Evolutionary conservation across 257 asterid species (phyloP).

Genomic region (Primulina eburnea): DNA sequence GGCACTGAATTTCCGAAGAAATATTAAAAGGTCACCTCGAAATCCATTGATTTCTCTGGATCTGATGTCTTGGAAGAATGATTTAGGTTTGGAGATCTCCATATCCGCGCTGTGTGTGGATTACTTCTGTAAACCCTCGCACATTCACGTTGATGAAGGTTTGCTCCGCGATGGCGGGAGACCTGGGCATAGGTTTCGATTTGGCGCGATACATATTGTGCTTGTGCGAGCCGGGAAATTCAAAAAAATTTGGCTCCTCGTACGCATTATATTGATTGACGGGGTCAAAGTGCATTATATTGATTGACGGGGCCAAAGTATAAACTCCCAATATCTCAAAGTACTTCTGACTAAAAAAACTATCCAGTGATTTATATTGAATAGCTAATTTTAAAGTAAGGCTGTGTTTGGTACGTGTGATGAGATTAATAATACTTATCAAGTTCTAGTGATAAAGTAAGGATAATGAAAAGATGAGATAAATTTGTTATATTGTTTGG

Average conservation of each 20-base stretch:
- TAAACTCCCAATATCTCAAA: too few species aligned
- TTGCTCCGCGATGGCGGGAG: neutral
- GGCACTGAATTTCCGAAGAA: neutral
- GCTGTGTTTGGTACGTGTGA: too few species aligned
- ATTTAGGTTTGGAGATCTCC: constrained; percentile 42
- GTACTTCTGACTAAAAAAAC: too few species aligned
- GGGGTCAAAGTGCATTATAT: too few species aligned
- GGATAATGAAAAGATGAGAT: too few species aligned
- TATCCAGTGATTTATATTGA: too few species aligned
- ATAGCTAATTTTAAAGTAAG: too few species aligned
- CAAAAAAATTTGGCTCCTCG: neutral
- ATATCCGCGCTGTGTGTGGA: constrained; percentile 25
- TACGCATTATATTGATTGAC: too few species aligned
- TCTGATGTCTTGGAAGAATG: constrained; percentile 70
- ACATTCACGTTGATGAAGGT: neutral
- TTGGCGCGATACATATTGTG: neutral
- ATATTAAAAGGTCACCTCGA: constrained; percentile 48
- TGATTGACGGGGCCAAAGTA: too few species aligned
- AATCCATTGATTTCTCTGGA: constrained; percentile 80
- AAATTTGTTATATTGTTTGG: too few species aligned
- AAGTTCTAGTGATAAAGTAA: too few species aligned
- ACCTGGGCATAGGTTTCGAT: neutral
- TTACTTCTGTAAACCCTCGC: neutral
- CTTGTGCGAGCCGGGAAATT: neutral
- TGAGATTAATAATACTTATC: too few species aligned